Conservation (phyloP, 2,329 filamentous ascomycete genomes). For the Cytospora piceicola region DNA sequence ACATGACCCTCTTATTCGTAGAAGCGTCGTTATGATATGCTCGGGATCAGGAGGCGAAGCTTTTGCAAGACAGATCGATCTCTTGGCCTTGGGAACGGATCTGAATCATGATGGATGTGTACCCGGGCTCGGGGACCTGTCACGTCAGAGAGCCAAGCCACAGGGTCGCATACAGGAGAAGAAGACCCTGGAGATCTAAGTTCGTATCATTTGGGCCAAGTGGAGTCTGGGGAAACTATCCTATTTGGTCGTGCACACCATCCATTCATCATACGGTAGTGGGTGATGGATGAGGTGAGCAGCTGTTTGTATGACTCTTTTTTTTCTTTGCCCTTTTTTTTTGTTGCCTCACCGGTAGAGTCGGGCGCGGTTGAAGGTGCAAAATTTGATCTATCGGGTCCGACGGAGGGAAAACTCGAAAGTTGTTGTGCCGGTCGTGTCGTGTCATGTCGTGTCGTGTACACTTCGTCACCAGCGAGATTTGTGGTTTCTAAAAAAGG, state of each 20-base stretch:
- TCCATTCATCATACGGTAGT: not conserved
- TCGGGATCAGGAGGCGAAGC: conserved; percentile 8
- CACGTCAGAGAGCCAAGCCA: not conserved
- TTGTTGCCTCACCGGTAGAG: not conserved
- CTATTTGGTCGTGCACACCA: no score
- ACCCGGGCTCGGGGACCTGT: no score
- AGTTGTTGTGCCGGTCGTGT: not conserved
- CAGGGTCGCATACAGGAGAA: not conserved
- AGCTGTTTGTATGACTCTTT: not conserved
- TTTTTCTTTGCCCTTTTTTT: no score
- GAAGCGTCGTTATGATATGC: not conserved
- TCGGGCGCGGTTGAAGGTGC: not conserved
- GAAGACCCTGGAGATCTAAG: not conserved
- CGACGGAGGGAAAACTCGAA: not conserved
- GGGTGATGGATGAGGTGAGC: not conserved
- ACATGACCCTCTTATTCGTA: no score
- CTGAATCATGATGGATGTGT: no score
- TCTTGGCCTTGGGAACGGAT: conserved; percentile 13
- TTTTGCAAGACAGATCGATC: conserved; percentile 23
- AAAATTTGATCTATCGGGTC: not conserved
- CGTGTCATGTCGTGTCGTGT: not conserved
- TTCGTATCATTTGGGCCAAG: conserved; percentile 20
- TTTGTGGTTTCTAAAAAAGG: not conserved
- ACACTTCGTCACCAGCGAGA: not conserved
- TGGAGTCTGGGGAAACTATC: conserved; percentile 9